Conservation (phyloP, 805 yeast genomes). For the Kuraishia hungarica region DNA sequence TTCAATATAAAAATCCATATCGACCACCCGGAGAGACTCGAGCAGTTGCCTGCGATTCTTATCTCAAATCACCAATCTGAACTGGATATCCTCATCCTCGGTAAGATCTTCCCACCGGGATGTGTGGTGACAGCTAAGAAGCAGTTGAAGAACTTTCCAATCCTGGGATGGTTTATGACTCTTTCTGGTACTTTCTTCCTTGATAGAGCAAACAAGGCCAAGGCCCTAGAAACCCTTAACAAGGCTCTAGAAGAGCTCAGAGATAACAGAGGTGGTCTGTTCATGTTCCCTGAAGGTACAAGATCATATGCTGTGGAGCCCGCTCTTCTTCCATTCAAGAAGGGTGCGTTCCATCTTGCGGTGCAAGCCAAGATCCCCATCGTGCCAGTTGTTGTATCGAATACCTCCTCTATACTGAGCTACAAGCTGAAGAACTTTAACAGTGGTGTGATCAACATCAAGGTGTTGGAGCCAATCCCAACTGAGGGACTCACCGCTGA, state of each 20-base stretch:
- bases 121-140: constrained; percentile 91
- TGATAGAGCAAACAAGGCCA: constrained; percentile 69
- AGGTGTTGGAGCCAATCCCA: constrained; percentile 73
- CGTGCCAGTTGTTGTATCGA: constrained; percentile 81
- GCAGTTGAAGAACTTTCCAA: constrained; percentile 75
- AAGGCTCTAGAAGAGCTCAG: constrained; percentile 58
- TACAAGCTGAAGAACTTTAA: constrained; percentile 57
- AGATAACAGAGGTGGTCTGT: constrained; percentile 60
- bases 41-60: constrained; percentile 63
- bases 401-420: constrained; percentile 69
- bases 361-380: constrained; percentile 86
- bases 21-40: constrained; percentile 54
- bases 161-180: constrained; percentile 95
- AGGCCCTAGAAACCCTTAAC: constrained; percentile 69
- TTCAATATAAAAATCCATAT: constrained; percentile 68
- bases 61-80: constrained; percentile 90
- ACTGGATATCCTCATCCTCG: constrained; percentile 74
- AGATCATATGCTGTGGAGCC: constrained; percentile 70
- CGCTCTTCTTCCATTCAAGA: constrained; percentile 78
- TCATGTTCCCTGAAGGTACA: constrained; percentile 96
- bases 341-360: constrained; percentile 97
- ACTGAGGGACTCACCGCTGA: constrained; percentile 65
- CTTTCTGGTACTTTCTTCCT: constrained; percentile 86
- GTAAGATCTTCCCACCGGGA: constrained; percentile 76
- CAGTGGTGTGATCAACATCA: constrained; percentile 66